Base-by-base conservation (phyloP, 129 eudicot genomes). In the Flaveria ramosissima region DNA sequence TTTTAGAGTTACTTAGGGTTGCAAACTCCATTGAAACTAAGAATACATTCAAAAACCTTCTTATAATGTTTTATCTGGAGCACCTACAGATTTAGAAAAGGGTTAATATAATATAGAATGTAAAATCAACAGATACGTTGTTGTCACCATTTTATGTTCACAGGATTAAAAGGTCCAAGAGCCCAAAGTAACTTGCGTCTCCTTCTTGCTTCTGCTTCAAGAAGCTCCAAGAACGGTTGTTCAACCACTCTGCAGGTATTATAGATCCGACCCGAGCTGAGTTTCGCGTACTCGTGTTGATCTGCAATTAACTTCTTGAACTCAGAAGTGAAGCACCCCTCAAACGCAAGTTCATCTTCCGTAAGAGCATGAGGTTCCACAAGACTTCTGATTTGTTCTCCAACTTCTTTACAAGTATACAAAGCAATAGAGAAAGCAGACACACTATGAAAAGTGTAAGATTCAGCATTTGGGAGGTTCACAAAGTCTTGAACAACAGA, bases 401-500 rank as follows among this genome's bases (percentile, higher is more conserved):
- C 75, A 47, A 15, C 14, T 3, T 11, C 12, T 23, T 74, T 82
- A 73, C 52, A 77, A 3, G 23, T 13, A 56, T n/a, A 75, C 6
- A 69, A 62, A 2, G 65, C 65, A 0, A 51, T 46, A 0, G 77
- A 16, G 30, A 92, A 85, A 1, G 92, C 96, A 0, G 89, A 89
- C 2, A 78, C 72, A 1, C 89, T 66, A 1, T 74, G 76, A 41
- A 89, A 86, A 10, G 73, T 30, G 47, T 88, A 92, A n/a, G 89
- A 70, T 51, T 92, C 96, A 0, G 90, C 89, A 17, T 92, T 92
- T 0, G 85, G 72, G 0, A 89, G 20, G 0, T 78, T 21, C 1
- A 21, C 66, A 3, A 85, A 63, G 39, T 87, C 97, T 42, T 89
- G 90, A 15, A 89, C 85, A 0, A 87, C 95, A 0, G 62, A 87